These are phyloP conservation scores for Penicillium maclennaniae DNA, from an alignment of 495 filamentous ascomycete species.

Conservation along the genomic window DNA sequence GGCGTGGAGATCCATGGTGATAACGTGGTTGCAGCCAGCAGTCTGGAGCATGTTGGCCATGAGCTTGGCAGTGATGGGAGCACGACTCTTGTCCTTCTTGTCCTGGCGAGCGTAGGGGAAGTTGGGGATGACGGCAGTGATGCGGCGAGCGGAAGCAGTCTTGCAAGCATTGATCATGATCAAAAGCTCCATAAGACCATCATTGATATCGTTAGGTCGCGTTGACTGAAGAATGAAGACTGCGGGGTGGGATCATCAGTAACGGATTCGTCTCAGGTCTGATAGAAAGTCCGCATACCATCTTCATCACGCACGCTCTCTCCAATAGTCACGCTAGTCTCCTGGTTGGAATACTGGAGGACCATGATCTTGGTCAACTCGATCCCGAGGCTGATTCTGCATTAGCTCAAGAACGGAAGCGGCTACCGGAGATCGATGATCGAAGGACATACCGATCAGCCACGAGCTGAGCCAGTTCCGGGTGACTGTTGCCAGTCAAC, in stretches of 20 bases:
- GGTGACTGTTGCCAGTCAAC: conserved; percentile 93
- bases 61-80: conserved; percentile 79
- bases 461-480: conserved; percentile 80
- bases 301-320: conserved; percentile 97
- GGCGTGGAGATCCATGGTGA: conserved; percentile 77
- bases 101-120: conserved; percentile 99
- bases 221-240: conserved; percentile 98
- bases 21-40: conserved; percentile 81
- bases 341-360: conserved; percentile 95
- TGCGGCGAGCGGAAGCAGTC: conserved; percentile 88
- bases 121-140: conserved; percentile 91
- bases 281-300: conserved; percentile 47
- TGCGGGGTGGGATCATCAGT: conserved; percentile 25
- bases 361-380: conserved; percentile 91
- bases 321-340: conserved; percentile 94
- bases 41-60: conserved; percentile 99
- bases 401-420: background rate
- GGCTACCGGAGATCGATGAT: conserved; percentile 1
- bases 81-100: conserved; percentile 96
- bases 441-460: conserved; percentile 70
- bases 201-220: conserved; percentile 93
- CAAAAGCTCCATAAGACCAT: conserved; percentile 95
- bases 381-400: conserved; percentile 70
- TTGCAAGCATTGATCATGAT: conserved; percentile 99
- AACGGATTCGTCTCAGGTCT: background rate